phyloP scores from a whole-genome alignment of 73 alveolate species.

The Paramecium caudatum region DNA sequence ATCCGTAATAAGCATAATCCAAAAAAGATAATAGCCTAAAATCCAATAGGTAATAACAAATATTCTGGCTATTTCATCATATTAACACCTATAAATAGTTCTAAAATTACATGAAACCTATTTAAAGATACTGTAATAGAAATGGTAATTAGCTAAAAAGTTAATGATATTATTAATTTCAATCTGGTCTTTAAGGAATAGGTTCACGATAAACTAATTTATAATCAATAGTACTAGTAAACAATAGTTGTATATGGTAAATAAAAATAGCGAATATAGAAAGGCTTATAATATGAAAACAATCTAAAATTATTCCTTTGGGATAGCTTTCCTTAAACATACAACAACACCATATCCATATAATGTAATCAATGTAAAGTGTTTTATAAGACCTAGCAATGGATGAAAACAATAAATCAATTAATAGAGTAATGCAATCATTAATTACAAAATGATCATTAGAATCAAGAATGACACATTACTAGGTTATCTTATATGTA shows the following conservation, averaged over 20 bases:
- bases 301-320: not conserved
- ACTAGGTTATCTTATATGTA: conserved; percentile 17
- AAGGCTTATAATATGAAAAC: not conserved
- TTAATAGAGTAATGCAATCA: not conserved
- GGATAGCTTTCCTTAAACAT: not conserved
- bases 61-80: conserved; percentile 19
- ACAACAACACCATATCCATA: not conserved
- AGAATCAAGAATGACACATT: conserved; percentile 2
- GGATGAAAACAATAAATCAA: not conserved
- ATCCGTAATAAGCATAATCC: conserved; percentile 9
- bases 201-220: not conserved
- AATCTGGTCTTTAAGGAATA: not conserved
- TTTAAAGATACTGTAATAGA: conserved; percentile 12
- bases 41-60: conserved; percentile 17
- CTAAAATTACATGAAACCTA: not conserved
- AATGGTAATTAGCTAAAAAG: not conserved
- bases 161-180: not conserved
- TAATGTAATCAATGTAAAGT: not conserved
- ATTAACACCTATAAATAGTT: not conserved
- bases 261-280: conserved; percentile 31
- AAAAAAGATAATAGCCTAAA: conserved; percentile 18
- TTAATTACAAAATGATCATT: not conserved
- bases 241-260: conserved; percentile 13
- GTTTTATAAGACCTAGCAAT: not conserved
- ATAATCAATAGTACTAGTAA: not conserved